Conservation (phyloP, 2,329 filamentous ascomycete species). For the Pseudogymnoascus pannorum region DNA sequence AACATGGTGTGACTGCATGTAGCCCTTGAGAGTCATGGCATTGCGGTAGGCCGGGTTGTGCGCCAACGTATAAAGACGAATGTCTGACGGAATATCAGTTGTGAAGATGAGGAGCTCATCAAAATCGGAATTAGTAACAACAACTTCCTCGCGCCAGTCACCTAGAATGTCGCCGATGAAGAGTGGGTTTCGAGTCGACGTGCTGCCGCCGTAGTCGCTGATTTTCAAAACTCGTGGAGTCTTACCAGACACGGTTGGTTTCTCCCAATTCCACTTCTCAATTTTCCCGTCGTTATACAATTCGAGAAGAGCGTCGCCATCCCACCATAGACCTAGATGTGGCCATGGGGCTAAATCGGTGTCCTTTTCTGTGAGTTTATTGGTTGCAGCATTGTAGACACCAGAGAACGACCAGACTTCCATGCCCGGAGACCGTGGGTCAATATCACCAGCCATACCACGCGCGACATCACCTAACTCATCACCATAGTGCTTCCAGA, state of each 20-base stretch:
- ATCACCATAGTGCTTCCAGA: not conserved
- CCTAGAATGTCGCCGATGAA: not conserved
- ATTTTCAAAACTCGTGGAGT: not conserved
- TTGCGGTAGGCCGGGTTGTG: constrained; percentile 8
- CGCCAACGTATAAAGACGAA: constrained; percentile 1
- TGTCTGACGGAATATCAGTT: not conserved
- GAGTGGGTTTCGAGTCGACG: not conserved
- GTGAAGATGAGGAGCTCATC: constrained; percentile 7
- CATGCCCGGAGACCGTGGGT: not conserved
- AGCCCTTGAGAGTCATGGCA: constrained; percentile 3
- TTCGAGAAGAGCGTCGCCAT: not conserved
- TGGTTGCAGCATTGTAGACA: not conserved
- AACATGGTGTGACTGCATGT: not conserved
- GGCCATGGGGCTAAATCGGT: not conserved
- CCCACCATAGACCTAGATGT: not conserved
- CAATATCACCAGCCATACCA: constrained; percentile 6
- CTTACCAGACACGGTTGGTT: not conserved
- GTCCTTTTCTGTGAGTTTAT: not conserved
- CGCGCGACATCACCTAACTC: not conserved
- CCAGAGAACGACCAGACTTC: not conserved
- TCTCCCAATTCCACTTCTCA: not conserved
- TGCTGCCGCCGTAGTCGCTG: not conserved
- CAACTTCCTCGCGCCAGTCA: constrained; percentile 5
- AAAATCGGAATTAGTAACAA: not conserved
- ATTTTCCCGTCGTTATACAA: constrained; percentile 4